Base-by-base conservation (phyloP, 2,329 filamentous ascomycete species). In the Lachnellula subtilissima region DNA sequence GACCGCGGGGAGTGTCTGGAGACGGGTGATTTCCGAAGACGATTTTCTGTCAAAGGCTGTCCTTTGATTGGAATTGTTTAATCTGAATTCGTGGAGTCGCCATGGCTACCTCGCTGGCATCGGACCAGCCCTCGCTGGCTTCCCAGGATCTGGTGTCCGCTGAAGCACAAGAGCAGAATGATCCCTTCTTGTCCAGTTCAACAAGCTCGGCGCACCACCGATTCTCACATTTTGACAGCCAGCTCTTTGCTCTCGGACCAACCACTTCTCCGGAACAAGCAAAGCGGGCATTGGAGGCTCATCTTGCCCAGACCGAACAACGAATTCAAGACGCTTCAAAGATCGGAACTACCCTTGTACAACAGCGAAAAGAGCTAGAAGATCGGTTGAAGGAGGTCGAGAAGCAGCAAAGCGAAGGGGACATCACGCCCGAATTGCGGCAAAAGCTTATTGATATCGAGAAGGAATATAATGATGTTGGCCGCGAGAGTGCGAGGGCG, bases 401-500 rank as follows among this genome's bases (percentile, higher is more conserved):
- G 65, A 84, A 86, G 68, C 78, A 89, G 57, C 80, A 91, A 66
- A 78, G 82, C 46, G 88, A 94, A 64, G 84, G 83, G 23, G 88
- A 96, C 60, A 84, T 97, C 51, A 86, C 87, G 0, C 85, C 89
- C 3, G 92, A 96, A 63, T 76, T 99, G 66, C 89, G 88, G 57
- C 82, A 87, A 67, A 91, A 89, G 73, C 80, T 99, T 52, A 80
- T 84, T 14, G 91, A 96, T 61, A 85, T 99, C 57, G 94, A 99
- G 72, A 89, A 85, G 71, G 94, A 99, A 68, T 97, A 95, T 75
- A 93, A 96, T 71, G 92, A 97, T 69, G 86, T 97, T 48, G 91
- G 92, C 12, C 82, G 88, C 60, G 93, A 97, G 71, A 94, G 89
- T 48, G 91, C 93, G 45, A 83, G 93, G 62, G 91, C 90, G 2